Conservation (phyloP, 2,329 filamentous ascomycete genomes). For the Aspergillus phoenicis region DNA sequence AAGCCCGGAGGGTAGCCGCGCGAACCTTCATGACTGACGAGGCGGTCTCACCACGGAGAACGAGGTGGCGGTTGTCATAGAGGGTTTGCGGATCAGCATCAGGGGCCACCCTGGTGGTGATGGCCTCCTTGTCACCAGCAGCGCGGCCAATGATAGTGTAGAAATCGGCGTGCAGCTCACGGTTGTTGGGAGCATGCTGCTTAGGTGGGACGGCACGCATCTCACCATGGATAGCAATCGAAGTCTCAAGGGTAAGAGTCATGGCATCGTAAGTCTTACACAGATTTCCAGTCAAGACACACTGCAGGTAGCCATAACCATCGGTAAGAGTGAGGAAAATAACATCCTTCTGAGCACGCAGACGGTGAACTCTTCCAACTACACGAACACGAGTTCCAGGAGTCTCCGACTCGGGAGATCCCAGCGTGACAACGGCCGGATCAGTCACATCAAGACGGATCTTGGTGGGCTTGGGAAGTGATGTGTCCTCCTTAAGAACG, state of each 20-base stretch:
- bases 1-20: slow-evolving; percentile 76
- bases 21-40: slow-evolving; percentile 88
- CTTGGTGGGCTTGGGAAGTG: slow-evolving; percentile 71
- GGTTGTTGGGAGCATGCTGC: slow-evolving; percentile 76
- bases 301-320: slow-evolving; percentile 83
- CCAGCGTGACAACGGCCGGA: slow-evolving; percentile 59
- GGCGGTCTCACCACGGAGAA: slow-evolving; percentile 79
- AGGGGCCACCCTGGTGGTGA: slow-evolving; percentile 77
- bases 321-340: slow-evolving; percentile 86
- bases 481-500: slow-evolving; percentile 67
- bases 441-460: slow-evolving; percentile 76
- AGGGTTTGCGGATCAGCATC: slow-evolving; percentile 72
- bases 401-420: slow-evolving; percentile 58
- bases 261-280: slow-evolving; percentile 91
- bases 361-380: slow-evolving; percentile 77
- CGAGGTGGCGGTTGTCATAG: slow-evolving; percentile 80
- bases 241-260: slow-evolving; percentile 83
- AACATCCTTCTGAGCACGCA: slow-evolving; percentile 79
- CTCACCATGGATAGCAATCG: slow-evolving; percentile 80
- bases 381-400: slow-evolving; percentile 75
- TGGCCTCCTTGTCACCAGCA: slow-evolving; percentile 83
- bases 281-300: slow-evolving; percentile 76
- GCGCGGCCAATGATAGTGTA: slow-evolving; percentile 78
- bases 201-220: slow-evolving; percentile 78
- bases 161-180: slow-evolving; percentile 89